Evolutionary conservation across 805 yeast species (phyloP), one percentile per base, ranked within the genome.

Genomic region (Saccharomycopsis lassenensis): DNA sequence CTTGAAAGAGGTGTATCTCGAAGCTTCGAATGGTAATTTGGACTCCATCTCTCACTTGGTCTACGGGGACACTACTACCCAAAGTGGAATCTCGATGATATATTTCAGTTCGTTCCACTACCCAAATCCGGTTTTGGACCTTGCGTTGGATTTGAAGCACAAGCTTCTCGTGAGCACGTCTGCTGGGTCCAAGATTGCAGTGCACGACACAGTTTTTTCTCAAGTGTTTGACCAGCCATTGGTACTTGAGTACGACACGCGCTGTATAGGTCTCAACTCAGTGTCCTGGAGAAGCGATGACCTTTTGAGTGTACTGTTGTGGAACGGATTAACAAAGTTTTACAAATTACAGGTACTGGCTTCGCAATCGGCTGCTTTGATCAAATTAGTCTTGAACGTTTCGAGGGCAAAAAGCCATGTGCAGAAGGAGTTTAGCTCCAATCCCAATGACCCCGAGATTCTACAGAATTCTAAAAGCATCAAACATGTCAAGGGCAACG

Each of bases 111-210:
- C 56, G 3, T 46, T 51, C 3, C 76, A 71, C 43, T 51, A 47
- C 7, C 83, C 83, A 0, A 67, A 69, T 50, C 82, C 84, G 1
- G 58, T 75, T 1, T 51, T 74, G 0, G 58, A 74, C 0, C 38
- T 76, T 12, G 50, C 47, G 2, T 48, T 51, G 36, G 65, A 62
- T 42, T 19, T 39, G 0, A 7, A 23, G 0, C 43, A 49, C 16
- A 29, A 48, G 3, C 42, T 36, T 3, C 37, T 74, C 0, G 40
- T 68, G 2, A 56, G 69, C 2, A 67, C 76, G 0, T 72, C 80
- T 0, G 59, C 77, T 0, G 55, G 63, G n/a, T 66, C 69, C 26
- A 57, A 53, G 34, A 30, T 10, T 7, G 21, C 6, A 2, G 6
- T 17, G 14, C 18, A 24, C 24, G 8, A 5, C 8, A 17, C 5